Conservation (phyloP, 2,329 filamentous ascomycete genomes). For the Penicillium concentricum region DNA sequence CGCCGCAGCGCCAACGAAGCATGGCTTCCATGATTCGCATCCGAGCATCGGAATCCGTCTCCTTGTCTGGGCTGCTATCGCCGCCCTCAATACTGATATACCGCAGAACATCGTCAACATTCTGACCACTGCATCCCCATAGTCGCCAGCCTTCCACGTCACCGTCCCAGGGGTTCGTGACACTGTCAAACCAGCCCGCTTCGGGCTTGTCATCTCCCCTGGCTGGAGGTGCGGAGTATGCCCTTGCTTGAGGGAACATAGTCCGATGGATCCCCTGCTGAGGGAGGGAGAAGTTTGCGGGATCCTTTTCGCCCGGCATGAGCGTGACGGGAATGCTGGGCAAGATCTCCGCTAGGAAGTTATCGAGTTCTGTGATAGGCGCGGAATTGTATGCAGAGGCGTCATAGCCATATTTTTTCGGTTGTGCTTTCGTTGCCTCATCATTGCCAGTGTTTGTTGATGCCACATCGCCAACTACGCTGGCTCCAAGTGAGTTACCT, state of each 20-base stretch:
- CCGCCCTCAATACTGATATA: constrained; percentile 64
- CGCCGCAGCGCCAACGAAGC: constrained; percentile 85
- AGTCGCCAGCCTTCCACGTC: constrained; percentile 88
- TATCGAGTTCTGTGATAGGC: constrained; percentile 80
- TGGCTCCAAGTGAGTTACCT: constrained; percentile 73
- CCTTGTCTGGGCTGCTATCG: constrained; percentile 23
- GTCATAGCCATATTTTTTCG: constrained; percentile 94
- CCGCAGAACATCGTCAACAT: constrained; percentile 88
- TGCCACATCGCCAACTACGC: constrained; percentile 32
- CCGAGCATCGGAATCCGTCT: constrained; percentile 62
- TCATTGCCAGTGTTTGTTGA: constrained; percentile 39
- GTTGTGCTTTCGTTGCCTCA: constrained; percentile 48
- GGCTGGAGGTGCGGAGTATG: constrained; percentile 55
- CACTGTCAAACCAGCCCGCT: constrained; percentile 76
- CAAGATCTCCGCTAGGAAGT: constrained; percentile 75
- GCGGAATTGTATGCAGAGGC: constrained; percentile 80
- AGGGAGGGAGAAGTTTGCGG: constrained; percentile 83
- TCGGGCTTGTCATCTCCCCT: constrained; percentile 40
- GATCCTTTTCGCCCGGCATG: constrained; percentile 79
- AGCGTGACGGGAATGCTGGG: constrained; percentile 86
- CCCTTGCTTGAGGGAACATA: constrained; percentile 76
- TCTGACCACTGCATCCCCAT: constrained; percentile 85
- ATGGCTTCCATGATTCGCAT: constrained; percentile 92
- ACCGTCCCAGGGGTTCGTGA: constrained; percentile 91
- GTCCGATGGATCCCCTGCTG: constrained; percentile 92